Evolutionary conservation across 768 basidiomycete genomes (phyloP), one percentile per base, ranked within the genome.

Genomic region (Macrocybe gigantea): DNA sequence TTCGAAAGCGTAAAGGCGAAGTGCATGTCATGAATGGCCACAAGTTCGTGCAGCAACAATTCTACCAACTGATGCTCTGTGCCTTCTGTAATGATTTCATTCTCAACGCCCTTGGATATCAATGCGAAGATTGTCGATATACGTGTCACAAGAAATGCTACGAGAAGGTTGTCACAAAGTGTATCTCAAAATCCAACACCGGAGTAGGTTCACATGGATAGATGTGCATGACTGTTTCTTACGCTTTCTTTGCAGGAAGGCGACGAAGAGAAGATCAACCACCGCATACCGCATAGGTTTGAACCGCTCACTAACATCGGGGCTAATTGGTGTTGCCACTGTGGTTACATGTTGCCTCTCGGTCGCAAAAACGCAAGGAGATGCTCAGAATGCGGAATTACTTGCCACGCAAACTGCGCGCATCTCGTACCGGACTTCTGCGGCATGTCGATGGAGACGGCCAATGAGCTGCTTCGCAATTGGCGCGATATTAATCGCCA

Each of bases 11-110:
- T 59, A 97, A 97, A 68, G 95, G 84, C 56, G 95, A 98, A 72
- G 87, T 98, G 3, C 93, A 94, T 70, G 94, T 98, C 68, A 97
- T 97, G 92, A 98, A 98, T 62, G 96, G 96, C 8, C 96, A 99
- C 73, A 92, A 96, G 66, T 99, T 99, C 63, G 79, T 99, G 40
- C 90, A 93, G 59, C 82, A 85, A 40, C 96, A 98, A 67, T 99
- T 99, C 74, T 98, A 96, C 65, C 94, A 97, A 64, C 82, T 98
- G 62, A 96, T 99, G 77, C 78, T 97, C 45, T 99, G 96, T 64
- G 96, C 96, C 3, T 92, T 96, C 67, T 99, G 96, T 72, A 85
- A 82, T 68, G 95, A 98, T 60, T 98, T 99, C 72, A 75, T 99
- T 49, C 87, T 97, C 64, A 97, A 98, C 53, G 95, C 93, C 2